These are phyloP conservation scores for Cyclostephanos invisitatus DNA, from an alignment of 108 stramenopile species.

Conservation along the genomic window DNA sequence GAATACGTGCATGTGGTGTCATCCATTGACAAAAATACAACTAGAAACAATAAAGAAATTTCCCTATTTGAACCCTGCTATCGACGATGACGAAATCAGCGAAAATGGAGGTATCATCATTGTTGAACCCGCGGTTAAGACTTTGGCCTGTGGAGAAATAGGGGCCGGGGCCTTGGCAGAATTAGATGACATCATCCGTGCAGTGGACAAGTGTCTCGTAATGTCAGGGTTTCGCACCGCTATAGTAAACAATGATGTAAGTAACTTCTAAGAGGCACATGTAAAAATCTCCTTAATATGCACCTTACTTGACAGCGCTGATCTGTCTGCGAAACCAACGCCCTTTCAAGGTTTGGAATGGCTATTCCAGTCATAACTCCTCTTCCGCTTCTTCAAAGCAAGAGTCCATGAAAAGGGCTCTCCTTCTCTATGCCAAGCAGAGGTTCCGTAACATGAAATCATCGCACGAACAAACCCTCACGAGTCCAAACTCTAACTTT, in stretches of 20 bases:
- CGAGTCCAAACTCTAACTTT: neutral
- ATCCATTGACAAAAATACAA: conserved; percentile 78
- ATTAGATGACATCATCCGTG: conserved; percentile 59
- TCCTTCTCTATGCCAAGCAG: conserved; percentile 34
- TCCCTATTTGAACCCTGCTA: neutral
- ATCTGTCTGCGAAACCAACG: neutral
- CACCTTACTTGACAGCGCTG: neutral
- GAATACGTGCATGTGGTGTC: conserved; percentile 95
- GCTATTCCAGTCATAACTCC: neutral
- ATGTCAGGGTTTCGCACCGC: neutral
- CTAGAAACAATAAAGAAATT: conserved; percentile 65
- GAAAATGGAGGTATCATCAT: conserved; percentile 27
- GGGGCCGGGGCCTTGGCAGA: conserved; percentile 87
- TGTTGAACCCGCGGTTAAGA: conserved; percentile 69
- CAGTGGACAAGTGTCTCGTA: conserved; percentile 32
- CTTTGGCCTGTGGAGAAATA: conserved; percentile 86
- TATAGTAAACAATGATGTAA: conserved; percentile 30
- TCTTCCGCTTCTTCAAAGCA: conserved; percentile 14
- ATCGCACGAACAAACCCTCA: conserved; percentile 17
- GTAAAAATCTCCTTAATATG: neutral
- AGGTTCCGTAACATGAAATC: conserved; percentile 40
- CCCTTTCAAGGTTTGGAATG: conserved; percentile 10
- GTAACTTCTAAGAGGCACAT: conserved; percentile 1
- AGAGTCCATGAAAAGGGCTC: conserved; percentile 33
- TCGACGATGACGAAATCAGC: neutral